phyloP scores from a whole-genome alignment of 176 grass and related monocot species.

The Poa pratensis region DNA sequence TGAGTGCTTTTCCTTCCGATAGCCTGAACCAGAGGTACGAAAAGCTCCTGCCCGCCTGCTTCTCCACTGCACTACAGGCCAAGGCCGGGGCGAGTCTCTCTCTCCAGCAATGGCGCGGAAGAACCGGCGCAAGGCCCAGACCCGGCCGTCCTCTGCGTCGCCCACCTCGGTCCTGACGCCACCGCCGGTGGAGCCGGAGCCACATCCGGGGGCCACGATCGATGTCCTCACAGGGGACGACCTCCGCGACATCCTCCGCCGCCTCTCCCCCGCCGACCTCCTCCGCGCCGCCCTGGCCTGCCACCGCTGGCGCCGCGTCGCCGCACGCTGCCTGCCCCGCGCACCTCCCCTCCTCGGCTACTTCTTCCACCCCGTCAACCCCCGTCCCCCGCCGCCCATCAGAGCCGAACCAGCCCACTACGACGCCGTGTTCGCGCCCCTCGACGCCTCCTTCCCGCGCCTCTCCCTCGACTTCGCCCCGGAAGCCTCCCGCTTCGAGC shows the following conservation, averaged over 20 bases:
- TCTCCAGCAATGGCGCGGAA: neutral
- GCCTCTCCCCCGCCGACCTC: neutral
- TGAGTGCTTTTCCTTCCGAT: too few species aligned
- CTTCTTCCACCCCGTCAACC: slow-evolving; percentile 7
- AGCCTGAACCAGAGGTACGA: too few species aligned
- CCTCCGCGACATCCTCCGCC: neutral
- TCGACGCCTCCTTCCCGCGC: slow-evolving; percentile 18
- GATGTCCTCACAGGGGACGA: neutral
- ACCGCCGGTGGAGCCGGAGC: neutral
- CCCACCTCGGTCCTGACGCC: slow-evolving; percentile 10
- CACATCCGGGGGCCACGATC: neutral
- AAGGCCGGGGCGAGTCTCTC: too few species aligned
- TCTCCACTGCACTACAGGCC: too few species aligned
- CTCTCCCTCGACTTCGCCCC: slow-evolving; percentile 11
- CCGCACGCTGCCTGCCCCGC: neutral
- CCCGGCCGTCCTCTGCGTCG: neutral
- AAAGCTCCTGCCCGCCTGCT: too few species aligned
- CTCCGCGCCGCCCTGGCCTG: slow-evolving; percentile 17
- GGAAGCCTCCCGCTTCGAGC: neutral
- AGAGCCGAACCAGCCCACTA: neutral
- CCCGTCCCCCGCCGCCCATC: neutral
- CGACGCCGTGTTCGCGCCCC: slow-evolving; percentile 9
- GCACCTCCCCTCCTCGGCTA: neutral
- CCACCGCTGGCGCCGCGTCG: slow-evolving; percentile 11
- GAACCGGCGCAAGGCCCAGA: neutral